Evolutionary conservation across 2,329 filamentous ascomycete species (phyloP).

Genomic region (Pestalotiopsis sp.): DNA sequence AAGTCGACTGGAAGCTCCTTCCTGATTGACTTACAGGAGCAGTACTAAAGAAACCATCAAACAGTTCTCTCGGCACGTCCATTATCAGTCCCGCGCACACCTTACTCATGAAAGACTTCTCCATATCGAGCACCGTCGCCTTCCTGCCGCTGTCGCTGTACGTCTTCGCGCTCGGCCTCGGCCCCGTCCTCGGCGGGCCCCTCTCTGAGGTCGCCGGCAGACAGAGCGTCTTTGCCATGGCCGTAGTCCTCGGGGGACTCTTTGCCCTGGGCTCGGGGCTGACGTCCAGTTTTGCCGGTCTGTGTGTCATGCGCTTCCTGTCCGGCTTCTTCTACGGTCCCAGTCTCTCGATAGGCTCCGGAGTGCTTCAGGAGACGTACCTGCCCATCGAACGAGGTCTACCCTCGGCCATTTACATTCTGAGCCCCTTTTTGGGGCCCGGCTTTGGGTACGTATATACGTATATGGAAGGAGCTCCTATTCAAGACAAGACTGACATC

Average conservation of each 20-base stretch:
- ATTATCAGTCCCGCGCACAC: slow-evolving; percentile 52
- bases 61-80: slow-evolving; percentile 55
- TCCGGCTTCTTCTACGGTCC: slow-evolving; percentile 55
- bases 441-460: slow-evolving; percentile 46
- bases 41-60: neutral
- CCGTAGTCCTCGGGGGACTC: slow-evolving; percentile 49
- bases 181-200: slow-evolving; percentile 61
- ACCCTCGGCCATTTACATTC: slow-evolving; percentile 47
- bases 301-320: slow-evolving; percentile 60
- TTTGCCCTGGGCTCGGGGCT: slow-evolving; percentile 61
- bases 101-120: slow-evolving; percentile 55
- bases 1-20: slow-evolving; percentile 6
- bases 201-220: slow-evolving; percentile 62
- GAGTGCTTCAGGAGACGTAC: slow-evolving; percentile 54
- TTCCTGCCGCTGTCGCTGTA: slow-evolving; percentile 64
- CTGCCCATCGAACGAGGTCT: slow-evolving; percentile 42
- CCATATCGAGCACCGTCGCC: slow-evolving; percentile 55
- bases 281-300: slow-evolving; percentile 48
- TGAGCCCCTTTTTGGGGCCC: slow-evolving; percentile 57
- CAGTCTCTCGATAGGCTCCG: slow-evolving; percentile 50
- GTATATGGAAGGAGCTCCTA: accelerated
- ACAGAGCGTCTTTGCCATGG: slow-evolving; percentile 51
- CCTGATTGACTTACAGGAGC: neutral
- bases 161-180: slow-evolving; percentile 61
- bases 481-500: neutral